Evolutionary conservation across 106 monocot genomes (phyloP), one percentile per base, ranked within the genome.

Genomic region (Apostasia ramifera): DNA sequence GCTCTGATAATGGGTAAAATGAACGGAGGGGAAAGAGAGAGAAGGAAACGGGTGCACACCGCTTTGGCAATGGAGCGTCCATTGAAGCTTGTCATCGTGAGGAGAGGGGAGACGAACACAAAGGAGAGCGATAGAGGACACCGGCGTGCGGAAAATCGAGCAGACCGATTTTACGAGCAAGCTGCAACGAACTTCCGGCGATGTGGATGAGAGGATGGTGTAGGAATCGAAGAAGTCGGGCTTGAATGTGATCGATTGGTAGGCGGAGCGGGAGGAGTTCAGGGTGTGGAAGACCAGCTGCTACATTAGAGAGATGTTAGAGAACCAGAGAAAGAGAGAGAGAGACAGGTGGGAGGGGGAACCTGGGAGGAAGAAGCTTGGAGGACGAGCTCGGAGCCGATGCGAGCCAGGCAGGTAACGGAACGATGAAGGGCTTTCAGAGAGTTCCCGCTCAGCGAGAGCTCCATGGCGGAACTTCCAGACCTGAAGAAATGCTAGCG

Each of bases 211-310:
- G 6, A 73, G 62, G 13, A 91, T 47, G 8, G 74, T 2, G 81
- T 53, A 92, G 1, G 60, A 40, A 71, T 97, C 95, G 71, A 97
- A 92, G 85, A 85, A 87, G n/a, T 81, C 78, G 39, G 86, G 57
- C 55, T 63, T 77, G 71, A 86, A 87, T 1, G 89, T 74, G 49
- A 92, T 58, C 10, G 88, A 82, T 43, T 86, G 89, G 87, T 97
- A 97, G 0, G 92, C 92, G 11, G 97, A 90, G 71, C 97, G 84
- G 6, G 89, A 90, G 61, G 92, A 76, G 78, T 97, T 97, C 72
- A 97, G 79, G 46, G 92, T 90, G 74, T 92, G 89, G 57, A 95
- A 69, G 55, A 76, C 75, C 47, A 95, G 49, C 88, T 91, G 88
- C 48, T 5, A 8, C 53, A 65, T 9, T 10, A 44, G 47, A 64